A percentile compares a stretch with the other conserved stretches of the same genome.
phyloP scores from a whole-genome alignment of 2,329 filamentous ascomycete genomes.

The Colletotrichum acutatum region DNA sequence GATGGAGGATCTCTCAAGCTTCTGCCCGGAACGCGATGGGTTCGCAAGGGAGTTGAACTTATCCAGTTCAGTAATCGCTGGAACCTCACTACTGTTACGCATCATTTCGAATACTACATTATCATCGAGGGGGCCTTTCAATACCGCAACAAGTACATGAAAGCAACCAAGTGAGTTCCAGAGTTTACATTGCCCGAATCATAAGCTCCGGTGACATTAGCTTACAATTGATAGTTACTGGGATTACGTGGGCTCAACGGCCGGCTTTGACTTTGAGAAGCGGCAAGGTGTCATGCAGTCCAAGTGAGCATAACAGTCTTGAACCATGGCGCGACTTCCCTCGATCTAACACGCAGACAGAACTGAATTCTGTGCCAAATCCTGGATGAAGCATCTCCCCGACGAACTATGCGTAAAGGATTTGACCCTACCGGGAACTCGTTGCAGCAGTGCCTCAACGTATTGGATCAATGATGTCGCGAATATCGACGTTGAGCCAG shows the following conservation, averaged over 20 bases:
- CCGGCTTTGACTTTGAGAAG: background rate
- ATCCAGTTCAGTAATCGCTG: background rate
- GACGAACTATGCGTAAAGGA: background rate
- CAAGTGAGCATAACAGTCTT: background rate
- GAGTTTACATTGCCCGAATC: background rate
- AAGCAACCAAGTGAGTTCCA: background rate
- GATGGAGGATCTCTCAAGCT: background rate
- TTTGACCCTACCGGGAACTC: conserved; percentile 14
- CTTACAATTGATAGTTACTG: background rate
- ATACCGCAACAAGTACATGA: background rate
- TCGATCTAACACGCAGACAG: background rate
- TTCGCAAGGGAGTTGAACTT: background rate
- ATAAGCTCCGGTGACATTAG: background rate
- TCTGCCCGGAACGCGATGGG: conserved; percentile 3
- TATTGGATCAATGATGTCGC: background rate
- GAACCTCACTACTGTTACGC: background rate
- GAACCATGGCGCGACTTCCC: too few species aligned
- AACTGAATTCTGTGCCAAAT: background rate
- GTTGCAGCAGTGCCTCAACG: conserved; percentile 2
- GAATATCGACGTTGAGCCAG: background rate
- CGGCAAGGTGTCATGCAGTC: background rate
- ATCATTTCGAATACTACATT: background rate
- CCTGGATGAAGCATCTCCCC: conserved; percentile 13
- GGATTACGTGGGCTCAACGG: background rate
- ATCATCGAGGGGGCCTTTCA: background rate